Conservation (phyloP, 768 basidiomycete genomes). For the Candolleomyces aberdarensis region DNA sequence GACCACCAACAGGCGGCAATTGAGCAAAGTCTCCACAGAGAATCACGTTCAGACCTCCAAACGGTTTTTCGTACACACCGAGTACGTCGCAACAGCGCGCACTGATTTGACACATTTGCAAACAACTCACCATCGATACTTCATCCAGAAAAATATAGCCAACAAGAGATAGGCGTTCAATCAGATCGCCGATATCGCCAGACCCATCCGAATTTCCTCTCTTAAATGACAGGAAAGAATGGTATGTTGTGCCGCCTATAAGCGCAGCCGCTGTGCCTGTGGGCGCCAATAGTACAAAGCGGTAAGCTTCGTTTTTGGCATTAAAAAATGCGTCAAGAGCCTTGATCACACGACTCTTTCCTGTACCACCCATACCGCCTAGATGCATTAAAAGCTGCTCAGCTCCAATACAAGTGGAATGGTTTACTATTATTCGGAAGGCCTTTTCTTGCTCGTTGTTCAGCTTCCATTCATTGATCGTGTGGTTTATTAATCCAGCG, state of each 20-base stretch:
- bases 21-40: conserved; percentile 43
- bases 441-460: conserved; percentile 1
- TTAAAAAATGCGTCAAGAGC: conserved; percentile 23
- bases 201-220: neutral
- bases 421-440: conserved; percentile 4
- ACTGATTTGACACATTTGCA: conserved; percentile 25
- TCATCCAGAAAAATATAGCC: conserved; percentile 41
- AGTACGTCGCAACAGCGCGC: conserved; percentile 17
- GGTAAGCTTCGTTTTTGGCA: conserved; percentile 8
- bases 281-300: conserved; percentile 8
- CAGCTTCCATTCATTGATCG: neutral
- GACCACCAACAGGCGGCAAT: conserved; percentile 23
- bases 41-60: conserved; percentile 36
- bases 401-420: neutral
- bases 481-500: neutral
- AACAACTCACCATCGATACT: conserved; percentile 36
- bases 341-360: neutral
- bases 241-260: conserved; percentile 23
- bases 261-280: conserved; percentile 20
- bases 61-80: conserved; percentile 17
- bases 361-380: neutral
- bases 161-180: conserved; percentile 18
- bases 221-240: conserved; percentile 18
- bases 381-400: neutral
- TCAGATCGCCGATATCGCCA: neutral